These are phyloP conservation scores for Pichia heedii DNA, from an alignment of 805 yeast genomes.

Conservation along the genomic window DNA sequence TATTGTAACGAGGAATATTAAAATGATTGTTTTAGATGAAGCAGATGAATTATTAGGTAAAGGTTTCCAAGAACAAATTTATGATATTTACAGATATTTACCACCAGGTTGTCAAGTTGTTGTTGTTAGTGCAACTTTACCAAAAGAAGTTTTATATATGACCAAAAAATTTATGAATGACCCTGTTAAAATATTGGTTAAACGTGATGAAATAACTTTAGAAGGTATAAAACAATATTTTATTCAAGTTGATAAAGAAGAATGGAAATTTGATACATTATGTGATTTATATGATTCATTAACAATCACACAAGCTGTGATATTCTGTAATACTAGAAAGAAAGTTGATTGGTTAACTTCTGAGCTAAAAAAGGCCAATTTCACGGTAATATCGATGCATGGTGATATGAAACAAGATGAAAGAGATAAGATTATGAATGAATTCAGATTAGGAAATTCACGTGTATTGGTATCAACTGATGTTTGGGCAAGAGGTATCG, in stretches of 20 bases:
- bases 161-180: slow-evolving; percentile 90
- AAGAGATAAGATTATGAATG: slow-evolving; percentile 91
- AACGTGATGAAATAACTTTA: slow-evolving; percentile 89
- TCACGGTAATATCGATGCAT: slow-evolving; percentile 91
- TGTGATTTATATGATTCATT: slow-evolving; percentile 93
- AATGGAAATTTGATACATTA: slow-evolving; percentile 88
- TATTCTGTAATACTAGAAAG: slow-evolving; percentile 91
- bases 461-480: slow-evolving; percentile 90
- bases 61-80: slow-evolving; percentile 93
- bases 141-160: slow-evolving; percentile 82
- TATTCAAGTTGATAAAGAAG: slow-evolving; percentile 86
- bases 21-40: slow-evolving; percentile 94
- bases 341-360: slow-evolving; percentile 87
- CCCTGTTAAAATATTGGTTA: slow-evolving; percentile 89
- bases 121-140: slow-evolving; percentile 90
- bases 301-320: slow-evolving; percentile 94
- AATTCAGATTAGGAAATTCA: slow-evolving; percentile 89
- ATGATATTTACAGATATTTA: slow-evolving; percentile 81
- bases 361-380: slow-evolving; percentile 65
- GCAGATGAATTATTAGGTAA: slow-evolving; percentile 94
- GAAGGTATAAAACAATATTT: slow-evolving; percentile 94
- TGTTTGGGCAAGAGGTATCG: slow-evolving; percentile 96
- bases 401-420: slow-evolving; percentile 93
- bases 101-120: slow-evolving; percentile 92
- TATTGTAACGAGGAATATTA: slow-evolving; percentile 73